Percentiles rank a stretch among this genome's conserved stretches.
Conservation (phyloP, 805 yeast genomes). For the Saccharomycopsis sp. region DNA sequence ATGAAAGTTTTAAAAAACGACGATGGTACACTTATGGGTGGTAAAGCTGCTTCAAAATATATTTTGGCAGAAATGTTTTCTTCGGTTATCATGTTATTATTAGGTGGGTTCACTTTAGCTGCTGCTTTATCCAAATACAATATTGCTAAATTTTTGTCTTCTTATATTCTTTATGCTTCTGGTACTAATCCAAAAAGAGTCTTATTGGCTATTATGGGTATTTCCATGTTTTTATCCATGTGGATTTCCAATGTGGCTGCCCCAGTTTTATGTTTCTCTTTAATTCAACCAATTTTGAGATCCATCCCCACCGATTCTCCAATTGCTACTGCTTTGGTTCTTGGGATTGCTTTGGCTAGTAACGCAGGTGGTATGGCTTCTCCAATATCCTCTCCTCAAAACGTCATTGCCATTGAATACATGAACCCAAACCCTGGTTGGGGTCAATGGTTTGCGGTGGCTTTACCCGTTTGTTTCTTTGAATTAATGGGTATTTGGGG, state of each 20-base stretch:
- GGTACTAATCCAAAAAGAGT: constrained; percentile 80
- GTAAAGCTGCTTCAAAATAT: constrained; percentile 59
- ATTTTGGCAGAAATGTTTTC: constrained; percentile 91
- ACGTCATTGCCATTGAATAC: constrained; percentile 77
- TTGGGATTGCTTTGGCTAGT: constrained; percentile 90
- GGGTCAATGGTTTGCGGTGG: constrained; percentile 88
- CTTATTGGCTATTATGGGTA: constrained; percentile 72
- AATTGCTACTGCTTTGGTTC: constrained; percentile 72
- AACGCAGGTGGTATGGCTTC: constrained; percentile 96
- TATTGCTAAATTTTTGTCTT: constrained; percentile 78
- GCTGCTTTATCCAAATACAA: constrained; percentile 90
- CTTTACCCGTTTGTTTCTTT: constrained; percentile 67
- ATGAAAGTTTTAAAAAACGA: constrained; percentile 52
- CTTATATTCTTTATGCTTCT: constrained; percentile 69
- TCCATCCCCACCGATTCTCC: constrained; percentile 72
- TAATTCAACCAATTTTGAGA: constrained; percentile 81
- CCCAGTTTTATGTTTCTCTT: constrained; percentile 85
- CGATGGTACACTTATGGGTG: constrained; percentile 38
- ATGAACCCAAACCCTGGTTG: constrained; percentile 70
- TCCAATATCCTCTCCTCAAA: constrained; percentile 96
- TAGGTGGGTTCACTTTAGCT: constrained; percentile 93
- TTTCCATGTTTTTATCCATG: constrained; percentile 80
- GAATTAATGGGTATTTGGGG: constrained; percentile 64
- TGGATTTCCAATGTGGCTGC: constrained; percentile 98
- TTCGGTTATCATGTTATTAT: constrained; percentile 76